Evolutionary conservation across 768 basidiomycete species (phyloP).

Genomic region (Leccinum aurantiacum): DNA sequence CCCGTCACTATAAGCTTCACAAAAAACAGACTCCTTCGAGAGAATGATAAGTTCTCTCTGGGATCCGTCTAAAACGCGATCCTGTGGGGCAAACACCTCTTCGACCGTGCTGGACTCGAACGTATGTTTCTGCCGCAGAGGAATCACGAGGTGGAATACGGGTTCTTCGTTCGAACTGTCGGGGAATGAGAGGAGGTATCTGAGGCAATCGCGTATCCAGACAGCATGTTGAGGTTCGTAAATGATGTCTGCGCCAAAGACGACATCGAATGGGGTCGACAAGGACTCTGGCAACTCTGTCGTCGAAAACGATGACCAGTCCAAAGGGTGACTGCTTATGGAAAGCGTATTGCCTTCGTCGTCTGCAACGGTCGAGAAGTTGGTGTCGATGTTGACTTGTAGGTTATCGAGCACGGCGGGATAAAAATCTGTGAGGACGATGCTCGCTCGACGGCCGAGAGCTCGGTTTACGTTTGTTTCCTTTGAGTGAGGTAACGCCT

Average conservation of each 20-base stretch:
- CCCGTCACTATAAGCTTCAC: conserved; percentile 41
- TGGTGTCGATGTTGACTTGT: conserved; percentile 40
- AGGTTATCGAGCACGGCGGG: conserved; percentile 50
- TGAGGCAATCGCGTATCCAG: conserved; percentile 47
- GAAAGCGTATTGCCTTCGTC: conserved; percentile 4
- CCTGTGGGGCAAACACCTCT: conserved; percentile 42
- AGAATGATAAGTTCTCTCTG: conserved; percentile 46
- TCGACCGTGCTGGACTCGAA: conserved; percentile 62
- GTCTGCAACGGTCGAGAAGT: conserved; percentile 24
- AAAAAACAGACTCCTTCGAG: conserved; percentile 52
- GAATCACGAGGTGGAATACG: conserved; percentile 74
- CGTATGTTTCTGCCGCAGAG: conserved; percentile 63
- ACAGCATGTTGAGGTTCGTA: conserved; percentile 50
- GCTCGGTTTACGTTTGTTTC: background rate
- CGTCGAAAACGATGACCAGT: conserved; percentile 39
- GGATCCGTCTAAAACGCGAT: conserved; percentile 1
- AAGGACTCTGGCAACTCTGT: conserved; percentile 22
- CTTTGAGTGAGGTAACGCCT: conserved; percentile 2
- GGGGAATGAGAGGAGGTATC: conserved; percentile 35
- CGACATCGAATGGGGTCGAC: conserved; percentile 43
- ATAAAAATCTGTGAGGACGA: conserved; percentile 53
- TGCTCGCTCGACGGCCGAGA: conserved; percentile 10
- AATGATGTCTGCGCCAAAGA: conserved; percentile 55
- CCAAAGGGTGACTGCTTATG: conserved; percentile 33
- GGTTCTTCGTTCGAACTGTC: conserved; percentile 3